These are phyloP conservation scores for Starmerella bacillaris DNA, from an alignment of 805 yeast species.

Conservation along the genomic window DNA sequence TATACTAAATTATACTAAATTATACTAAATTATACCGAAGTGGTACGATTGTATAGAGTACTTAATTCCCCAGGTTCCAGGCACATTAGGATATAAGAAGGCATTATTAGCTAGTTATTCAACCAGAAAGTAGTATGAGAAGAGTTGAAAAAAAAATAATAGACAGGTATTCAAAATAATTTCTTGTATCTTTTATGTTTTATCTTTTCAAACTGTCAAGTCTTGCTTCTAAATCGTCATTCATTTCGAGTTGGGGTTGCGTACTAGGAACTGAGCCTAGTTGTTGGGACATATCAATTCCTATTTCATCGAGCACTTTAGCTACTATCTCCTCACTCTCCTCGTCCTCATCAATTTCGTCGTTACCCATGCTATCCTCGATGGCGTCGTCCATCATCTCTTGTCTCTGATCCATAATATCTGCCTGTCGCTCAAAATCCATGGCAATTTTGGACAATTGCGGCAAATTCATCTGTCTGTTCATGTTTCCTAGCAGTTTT, in stretches of 20 bases:
- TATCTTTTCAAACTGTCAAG: conserved; percentile 58
- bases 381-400: conserved; percentile 98
- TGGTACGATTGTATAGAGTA: no score
- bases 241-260: conserved; percentile 26
- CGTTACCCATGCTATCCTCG: conserved; percentile 90
- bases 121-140: no score
- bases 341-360: conserved; percentile 56
- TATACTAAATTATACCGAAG: no score
- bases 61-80: no score
- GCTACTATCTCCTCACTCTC: conserved; percentile 82
- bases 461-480: conserved; percentile 76
- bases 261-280: conserved; percentile 34
- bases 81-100: no score
- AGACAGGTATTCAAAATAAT: no score
- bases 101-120: no score
- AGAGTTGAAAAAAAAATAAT: no score
- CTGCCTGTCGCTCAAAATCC: conserved; percentile 89
- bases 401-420: conserved; percentile 94
- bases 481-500: conserved; percentile 66
- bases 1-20: no score
- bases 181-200: no score
- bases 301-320: conserved; percentile 88
- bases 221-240: conserved; percentile 79
- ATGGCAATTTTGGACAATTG: conserved; percentile 75
- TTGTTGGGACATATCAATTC: conserved; percentile 53